Base-by-base conservation (phyloP, 169 alveolate species). In the Cryptosporidium muris region DNA sequence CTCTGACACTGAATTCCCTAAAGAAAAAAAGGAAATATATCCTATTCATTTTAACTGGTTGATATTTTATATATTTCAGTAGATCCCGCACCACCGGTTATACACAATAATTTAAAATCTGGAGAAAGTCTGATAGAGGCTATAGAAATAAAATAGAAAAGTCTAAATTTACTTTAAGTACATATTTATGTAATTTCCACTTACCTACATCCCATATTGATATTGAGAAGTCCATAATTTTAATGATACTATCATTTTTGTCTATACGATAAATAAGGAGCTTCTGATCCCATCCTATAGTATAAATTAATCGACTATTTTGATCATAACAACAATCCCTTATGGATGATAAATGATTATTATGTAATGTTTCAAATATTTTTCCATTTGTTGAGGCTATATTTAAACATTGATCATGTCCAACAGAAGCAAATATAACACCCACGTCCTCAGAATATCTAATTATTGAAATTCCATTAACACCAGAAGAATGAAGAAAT, bases 71-170 rank as follows among this genome's bases (percentile, higher is more conserved):
- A 74, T 43, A 74, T 2, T 47, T 74, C 74, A 2, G 40, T 34
- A 34, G 85, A 74, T 42, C 85, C 85, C 25, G 85, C 54, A 4
- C 85, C 85, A n/a, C 85, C 85, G 40, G 85, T 36, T 47, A 74
- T 58, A 54, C 40, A 25, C 11, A 74, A 12, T 12, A 45, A 12
- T n/a, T 43, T 43, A 5, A 37, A n/a, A 8, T 58, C 62, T n/a
- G 7, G 43, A 2, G 74, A 74, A 58, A 74, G 45, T 9, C 74
- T 58, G 14, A 74, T 58, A 34, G 74, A 74, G 34, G 74, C 85
- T 74, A 11, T 47, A 54, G 34, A 74, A 53, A n/a, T 34, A 37
- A 9, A 12, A 16, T 34, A 4, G 60, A 40, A 53, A 2, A 38
- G 25, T 38, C 43, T 36, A 16, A 8, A 14, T 25, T 25, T 25